Evolutionary conservation across 129 eudicot genomes (phyloP), one percentile per base, ranked within the genome.

Genomic region (Kitagawia praeruptora): DNA sequence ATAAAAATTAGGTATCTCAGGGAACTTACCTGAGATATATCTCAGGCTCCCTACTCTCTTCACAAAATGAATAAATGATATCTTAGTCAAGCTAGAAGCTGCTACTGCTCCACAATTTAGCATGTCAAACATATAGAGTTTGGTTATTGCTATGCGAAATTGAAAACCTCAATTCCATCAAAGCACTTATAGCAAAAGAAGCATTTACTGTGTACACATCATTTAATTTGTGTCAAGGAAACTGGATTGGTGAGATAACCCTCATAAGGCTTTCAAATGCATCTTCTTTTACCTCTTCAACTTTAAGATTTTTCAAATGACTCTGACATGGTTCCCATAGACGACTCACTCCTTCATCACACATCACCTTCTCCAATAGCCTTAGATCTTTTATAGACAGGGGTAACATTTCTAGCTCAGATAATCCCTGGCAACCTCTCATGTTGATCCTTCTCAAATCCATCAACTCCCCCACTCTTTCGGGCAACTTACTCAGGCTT

Each of bases 391-490:
- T 67, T 38, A 85, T 81, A 7, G 88, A 82, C 8, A 39, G 77
- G 2, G 88, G 88, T 41, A 82, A 76, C 72, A 70, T 79, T 0
- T 85, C 79, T 54, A 85, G 64, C 63, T 85, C 85, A 2, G 53
- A 41, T 53, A 86, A 53, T 47, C 83, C 87, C 21, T 75, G 61
- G 74, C 87, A 86, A 78, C 87, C 84, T 69, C 79, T 80, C 87
- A 87, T 84, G 79, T 84, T 58, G 44, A 87, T 61, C 13, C 73
- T 77, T 77, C 78, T 49, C 47, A 87, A 69, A 54, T 81, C 67
- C 19, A 45, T 8, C 51, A 84, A 63, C 63, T 77, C 80, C 25
- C 90, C 85, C 7, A 79, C 56, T 63, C 78, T 44, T 27, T 42
- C 80, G 3, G 85, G 90, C 77, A 87, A 49, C 44, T 16, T 66